phyloP scores from a whole-genome alignment of 352 stramenopile species.

The Globisporangium irregulare region DNA sequence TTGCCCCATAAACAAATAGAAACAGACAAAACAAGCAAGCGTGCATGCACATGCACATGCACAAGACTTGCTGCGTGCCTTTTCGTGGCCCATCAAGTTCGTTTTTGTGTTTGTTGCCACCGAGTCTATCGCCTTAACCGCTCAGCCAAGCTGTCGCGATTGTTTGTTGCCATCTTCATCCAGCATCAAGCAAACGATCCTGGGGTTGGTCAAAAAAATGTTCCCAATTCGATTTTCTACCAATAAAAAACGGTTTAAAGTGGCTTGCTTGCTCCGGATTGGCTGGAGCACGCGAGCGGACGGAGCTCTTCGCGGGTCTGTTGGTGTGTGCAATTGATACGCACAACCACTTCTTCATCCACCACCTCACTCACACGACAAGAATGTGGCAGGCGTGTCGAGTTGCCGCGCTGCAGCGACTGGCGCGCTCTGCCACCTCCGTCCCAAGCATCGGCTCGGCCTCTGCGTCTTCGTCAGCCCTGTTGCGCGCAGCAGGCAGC shows the following conservation, averaged over 20 bases:
- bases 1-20: not conserved
- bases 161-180: not conserved
- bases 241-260: not conserved
- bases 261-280: not conserved
- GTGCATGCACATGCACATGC: not conserved
- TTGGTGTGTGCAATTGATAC: conserved; percentile 4
- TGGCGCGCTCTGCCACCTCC: not conserved
- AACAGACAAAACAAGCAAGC: not conserved
- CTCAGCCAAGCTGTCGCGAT: too few relatives aligned
- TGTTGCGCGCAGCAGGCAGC: not conserved
- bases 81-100: too few relatives aligned
- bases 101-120: not conserved
- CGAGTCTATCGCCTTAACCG: too few relatives aligned
- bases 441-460: not conserved
- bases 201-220: not conserved
- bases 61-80: not conserved
- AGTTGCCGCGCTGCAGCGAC: conserved; percentile 9
- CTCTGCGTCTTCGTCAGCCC: not conserved
- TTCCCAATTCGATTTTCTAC: not conserved
- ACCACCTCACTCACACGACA: not conserved
- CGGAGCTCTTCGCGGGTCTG: too few relatives aligned
- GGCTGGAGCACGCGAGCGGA: conserved; percentile 4
- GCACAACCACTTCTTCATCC: conserved; percentile 1
- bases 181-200: not conserved
- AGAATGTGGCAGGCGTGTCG: conserved; percentile 13